A percentile compares a stretch with the other conserved stretches of the same genome.
Evolutionary conservation across 352 stramenopile species (phyloP).

Genomic region (Phytophthora fragariaefolia): DNA sequence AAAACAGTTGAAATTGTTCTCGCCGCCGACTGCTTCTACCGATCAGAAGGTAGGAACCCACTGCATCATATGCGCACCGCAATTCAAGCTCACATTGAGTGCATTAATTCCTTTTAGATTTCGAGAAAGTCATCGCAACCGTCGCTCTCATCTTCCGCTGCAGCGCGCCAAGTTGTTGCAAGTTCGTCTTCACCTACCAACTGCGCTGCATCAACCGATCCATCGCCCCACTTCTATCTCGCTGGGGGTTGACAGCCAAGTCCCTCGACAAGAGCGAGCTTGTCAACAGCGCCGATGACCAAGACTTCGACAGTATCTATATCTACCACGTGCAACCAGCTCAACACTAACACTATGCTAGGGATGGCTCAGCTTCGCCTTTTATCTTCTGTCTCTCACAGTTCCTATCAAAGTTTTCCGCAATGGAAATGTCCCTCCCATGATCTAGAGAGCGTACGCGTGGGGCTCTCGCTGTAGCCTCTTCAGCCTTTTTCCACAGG

Average conservation of each 20-base stretch:
- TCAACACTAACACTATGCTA: conserved; percentile 18
- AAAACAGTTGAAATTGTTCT: conserved; percentile 54
- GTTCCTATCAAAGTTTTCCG: conserved; percentile 21
- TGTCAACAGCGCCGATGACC: conserved; percentile 17
- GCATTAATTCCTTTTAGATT: conserved; percentile 44
- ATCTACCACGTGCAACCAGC: conserved; percentile 54
- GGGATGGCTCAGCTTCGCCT: conserved; percentile 80
- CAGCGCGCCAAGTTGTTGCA: conserved; percentile 36
- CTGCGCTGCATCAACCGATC: conserved; percentile 68
- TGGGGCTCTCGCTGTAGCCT: conserved; percentile 40
- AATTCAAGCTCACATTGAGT: not conserved
- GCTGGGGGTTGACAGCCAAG: conserved; percentile 52
- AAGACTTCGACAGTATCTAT: conserved; percentile 58
- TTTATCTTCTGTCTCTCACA: conserved; percentile 57
- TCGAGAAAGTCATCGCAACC: conserved; percentile 73
- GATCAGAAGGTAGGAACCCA: conserved; percentile 49
- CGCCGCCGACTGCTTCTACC: conserved; percentile 78
- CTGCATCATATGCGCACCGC: too few species aligned
- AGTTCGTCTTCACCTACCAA: conserved; percentile 71
- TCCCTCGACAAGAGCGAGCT: conserved; percentile 46
- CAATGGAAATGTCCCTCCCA: conserved; percentile 39
- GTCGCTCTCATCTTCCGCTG: conserved; percentile 69
- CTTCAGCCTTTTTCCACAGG: conserved; percentile 53
- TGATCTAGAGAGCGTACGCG: conserved; percentile 45
- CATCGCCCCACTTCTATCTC: conserved; percentile 59